Evolutionary conservation across 2,329 filamentous ascomycete genomes (phyloP), one percentile per base, ranked within the genome.

Genomic region (Clarireedia sp.): DNA sequence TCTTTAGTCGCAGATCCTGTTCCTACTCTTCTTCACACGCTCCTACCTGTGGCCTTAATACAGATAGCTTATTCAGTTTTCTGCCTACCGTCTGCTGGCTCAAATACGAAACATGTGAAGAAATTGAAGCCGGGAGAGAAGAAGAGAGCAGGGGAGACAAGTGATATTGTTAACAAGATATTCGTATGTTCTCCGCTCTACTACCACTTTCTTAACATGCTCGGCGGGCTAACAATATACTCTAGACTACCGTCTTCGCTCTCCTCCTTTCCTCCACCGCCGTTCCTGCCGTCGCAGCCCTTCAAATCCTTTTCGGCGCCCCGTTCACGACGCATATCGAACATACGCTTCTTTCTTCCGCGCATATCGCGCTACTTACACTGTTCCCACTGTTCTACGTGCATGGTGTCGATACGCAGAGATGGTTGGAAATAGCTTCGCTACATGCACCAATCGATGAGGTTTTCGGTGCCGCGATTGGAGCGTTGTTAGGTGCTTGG

Each of bases 301-400:
- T 85, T 21, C 77, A 85, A 68, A 78, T 97, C 66, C 86, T 97
- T 62, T 95, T 96, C 71, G 94, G 94, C 67, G 94, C 92, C 7
- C 94, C 94, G 0, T 76, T 95, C 52, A 88, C 92, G 33, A 89
- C 89, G 0, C 89, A 96, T 69, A 74, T 86, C 50, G 68, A 77
- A 3, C 86, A 95, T 62, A 99, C 94, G 1, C 69, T 89, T 33
- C 82, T 96, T 37, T 87, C 85, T 69, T 87, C 89, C 2, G 80
- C 86, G 1, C 91, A 97, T 69, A 80, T 97, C 58, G 82, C 90
- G 10, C 72, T 96, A 0, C 81, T 99, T 12, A 81, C 83, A 17
- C 77, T 88, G 0, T 86, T 91, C 57, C 90, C 90, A 2, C 74
- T 96, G 14, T 83, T 96, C 67, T 97, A 95, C 71, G 83, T 86